A percentile compares a stretch with the other conserved stretches of the same genome.
phyloP scores from a whole-genome alignment of 768 basidiomycete species.

The Fomitopsis pulvina region DNA sequence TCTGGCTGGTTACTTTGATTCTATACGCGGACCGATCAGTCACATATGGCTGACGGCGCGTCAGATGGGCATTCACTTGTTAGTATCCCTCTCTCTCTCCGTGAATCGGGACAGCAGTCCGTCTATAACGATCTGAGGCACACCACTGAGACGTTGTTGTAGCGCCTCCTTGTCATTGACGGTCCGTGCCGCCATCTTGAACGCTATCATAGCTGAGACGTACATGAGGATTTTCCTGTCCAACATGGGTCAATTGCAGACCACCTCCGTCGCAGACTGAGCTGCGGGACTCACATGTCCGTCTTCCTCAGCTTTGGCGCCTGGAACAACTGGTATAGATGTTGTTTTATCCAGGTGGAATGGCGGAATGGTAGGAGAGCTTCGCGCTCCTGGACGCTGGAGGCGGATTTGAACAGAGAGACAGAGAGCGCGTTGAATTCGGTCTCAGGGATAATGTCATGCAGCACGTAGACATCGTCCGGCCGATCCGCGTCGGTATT shows the following conservation, averaged over 20 bases:
- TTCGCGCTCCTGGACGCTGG: conserved; percentile 39
- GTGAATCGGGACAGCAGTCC: conserved; percentile 76
- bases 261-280: background rate
- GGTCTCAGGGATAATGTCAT: conserved; percentile 69
- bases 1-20: conserved; percentile 53
- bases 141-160: conserved; percentile 46
- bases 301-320: conserved; percentile 48
- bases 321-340: conserved; percentile 38
- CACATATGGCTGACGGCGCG: background rate
- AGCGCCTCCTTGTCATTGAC: conserved; percentile 46
- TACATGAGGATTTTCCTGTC: conserved; percentile 73
- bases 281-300: conserved; percentile 39
- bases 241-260: background rate
- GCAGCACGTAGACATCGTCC: conserved; percentile 66
- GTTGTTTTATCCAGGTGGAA: conserved; percentile 68
- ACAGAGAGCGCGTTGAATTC: conserved; percentile 73
- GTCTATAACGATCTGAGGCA: conserved; percentile 65
- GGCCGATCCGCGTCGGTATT: conserved; percentile 60
- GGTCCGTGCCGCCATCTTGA: conserved; percentile 42
- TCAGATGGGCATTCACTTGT: conserved; percentile 39
- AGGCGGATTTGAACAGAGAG: conserved; percentile 46
- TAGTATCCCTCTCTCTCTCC: conserved; percentile 62
- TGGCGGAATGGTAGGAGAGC: conserved; percentile 55
- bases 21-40: conserved; percentile 5
- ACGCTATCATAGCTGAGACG: conserved; percentile 75